Base-by-base conservation (phyloP, 2,329 filamentous ascomycete species). In the Scedosporium dehoogii region DNA sequence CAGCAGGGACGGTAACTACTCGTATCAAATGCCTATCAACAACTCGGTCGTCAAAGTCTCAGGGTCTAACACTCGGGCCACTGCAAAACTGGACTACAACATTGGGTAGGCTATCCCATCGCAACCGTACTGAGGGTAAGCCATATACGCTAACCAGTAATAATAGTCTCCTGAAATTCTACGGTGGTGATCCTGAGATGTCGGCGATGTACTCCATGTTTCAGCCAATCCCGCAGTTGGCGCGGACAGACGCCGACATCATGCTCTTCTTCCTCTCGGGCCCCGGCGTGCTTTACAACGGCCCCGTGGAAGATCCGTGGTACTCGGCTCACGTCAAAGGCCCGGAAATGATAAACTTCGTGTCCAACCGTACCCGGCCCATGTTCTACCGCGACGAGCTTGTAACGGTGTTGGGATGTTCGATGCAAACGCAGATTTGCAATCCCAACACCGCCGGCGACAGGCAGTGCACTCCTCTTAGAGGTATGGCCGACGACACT, bases 11-110 rank as follows among this genome's bases (percentile, higher is more conserved):
- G 55, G 55, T 14, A 33, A 29, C 6, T 58, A 38, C 55, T 33
- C 55, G 25, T 58, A 58, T 21, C 55, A 58, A 25, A 58, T 58
- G 55, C 55, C 55, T 14, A 33, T 58, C 55, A 58, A 58, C 27
- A 16, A 38, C 29, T 33, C 55, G 10, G 7, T 38, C 25, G 55
- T 16, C 16, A 16, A 16, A 9, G 12, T 58, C 4, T 16, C 14
- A 18, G 55, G 23, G 4, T 29, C 25, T 12, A 21, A 33, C 7
- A 33, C 16, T 10, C 3, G 9, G 18, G 16, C 55, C 25, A 58
- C 21, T 9, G 55, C 55, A 38, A 16, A 25, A 14, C 14, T 33
- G 14, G 55, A 58, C 27, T 58, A 58, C 25, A 58, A 38, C 14
- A 29, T 58, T 21, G 55, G 55, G 55, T 58, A 38, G 18, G 55